Conservation (phyloP, 78 protist species). For the Dictyostelium citrinum region DNA sequence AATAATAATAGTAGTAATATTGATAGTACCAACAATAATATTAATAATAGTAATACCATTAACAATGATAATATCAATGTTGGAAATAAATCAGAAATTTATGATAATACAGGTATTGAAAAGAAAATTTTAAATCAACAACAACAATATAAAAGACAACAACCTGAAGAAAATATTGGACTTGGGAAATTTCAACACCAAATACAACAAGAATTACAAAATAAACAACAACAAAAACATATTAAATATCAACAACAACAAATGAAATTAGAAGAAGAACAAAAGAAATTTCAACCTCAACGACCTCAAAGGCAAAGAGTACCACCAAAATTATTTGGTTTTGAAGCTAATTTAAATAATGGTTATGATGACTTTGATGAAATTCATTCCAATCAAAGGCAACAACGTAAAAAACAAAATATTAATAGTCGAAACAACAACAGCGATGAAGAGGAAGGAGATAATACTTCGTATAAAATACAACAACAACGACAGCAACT, state of each 20-base stretch:
- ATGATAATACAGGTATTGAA: not conserved
- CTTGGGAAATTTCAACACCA: not conserved
- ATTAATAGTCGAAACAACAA: not conserved
- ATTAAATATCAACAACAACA: conserved; percentile 34
- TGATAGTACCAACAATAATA: not conserved
- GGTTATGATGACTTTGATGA: not conserved
- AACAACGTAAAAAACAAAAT: not conserved
- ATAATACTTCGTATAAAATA: not conserved
- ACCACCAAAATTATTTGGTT: not conserved
- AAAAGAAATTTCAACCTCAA: conserved; percentile 6
- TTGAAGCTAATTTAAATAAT: not conserved
- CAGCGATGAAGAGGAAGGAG: not conserved
- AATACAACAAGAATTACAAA: not conserved
- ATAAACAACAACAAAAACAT: conserved; percentile 51
- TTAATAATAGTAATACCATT: not conserved
- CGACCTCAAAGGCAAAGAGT: not conserved
- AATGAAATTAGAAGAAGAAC: conserved; percentile 16
- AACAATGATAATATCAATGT: not conserved
- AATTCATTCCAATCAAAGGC: not conserved
- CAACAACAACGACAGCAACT: not conserved
- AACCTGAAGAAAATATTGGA: not conserved
- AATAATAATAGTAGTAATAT: not conserved
- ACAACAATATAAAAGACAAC: not conserved
- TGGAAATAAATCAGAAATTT: not conserved
- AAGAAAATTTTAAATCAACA: not conserved